Evolutionary conservation across 2,329 filamentous ascomycete genomes (phyloP).

Genomic region (Cephalotrichum gorgonifer): DNA sequence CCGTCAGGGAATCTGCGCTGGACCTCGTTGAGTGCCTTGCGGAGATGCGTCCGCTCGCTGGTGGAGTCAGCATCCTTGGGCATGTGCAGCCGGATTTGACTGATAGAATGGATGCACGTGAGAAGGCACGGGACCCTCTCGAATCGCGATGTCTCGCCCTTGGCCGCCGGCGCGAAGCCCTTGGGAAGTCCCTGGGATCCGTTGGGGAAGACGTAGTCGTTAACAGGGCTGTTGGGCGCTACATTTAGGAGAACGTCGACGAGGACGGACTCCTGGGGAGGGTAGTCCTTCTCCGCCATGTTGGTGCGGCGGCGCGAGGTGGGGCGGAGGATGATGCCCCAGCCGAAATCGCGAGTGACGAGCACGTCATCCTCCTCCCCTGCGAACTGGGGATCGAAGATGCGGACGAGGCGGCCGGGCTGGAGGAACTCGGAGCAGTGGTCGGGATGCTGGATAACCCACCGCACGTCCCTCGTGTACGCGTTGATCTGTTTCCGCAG

Average conservation of each 20-base stretch:
- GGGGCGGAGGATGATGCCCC: slow-evolving; percentile 80
- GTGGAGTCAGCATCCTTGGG: slow-evolving; percentile 52
- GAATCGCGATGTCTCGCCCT: slow-evolving; percentile 58
- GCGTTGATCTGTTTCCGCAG: slow-evolving; percentile 73
- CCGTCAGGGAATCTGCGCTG: slow-evolving; percentile 86
- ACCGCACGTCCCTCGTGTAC: slow-evolving; percentile 81
- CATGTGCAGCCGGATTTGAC: slow-evolving; percentile 73
- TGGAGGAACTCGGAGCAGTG: slow-evolving; percentile 80
- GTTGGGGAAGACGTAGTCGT: slow-evolving; percentile 28
- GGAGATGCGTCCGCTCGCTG: slow-evolving; percentile 15
- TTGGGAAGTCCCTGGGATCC: slow-evolving; percentile 35
- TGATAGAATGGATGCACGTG: slow-evolving; percentile 74
- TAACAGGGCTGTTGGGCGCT: slow-evolving; percentile 30
- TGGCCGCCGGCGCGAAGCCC: slow-evolving; percentile 53
- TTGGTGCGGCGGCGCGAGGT: slow-evolving; percentile 52
- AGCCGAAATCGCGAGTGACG: slow-evolving; percentile 62
- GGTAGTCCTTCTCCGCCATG: slow-evolving; percentile 55
- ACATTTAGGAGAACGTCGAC: slow-evolving; percentile 69
- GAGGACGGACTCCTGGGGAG: slow-evolving; percentile 67
- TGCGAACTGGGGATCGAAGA: slow-evolving; percentile 55
- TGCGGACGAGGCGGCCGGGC: slow-evolving; percentile 74
- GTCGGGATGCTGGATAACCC: slow-evolving; percentile 84
- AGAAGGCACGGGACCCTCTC: slow-evolving; percentile 81
- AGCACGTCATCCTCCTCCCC: slow-evolving; percentile 26
- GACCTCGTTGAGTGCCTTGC: slow-evolving; percentile 67